Percentiles rank a stretch among this genome's conserved stretches.
Conservation (phyloP, 345 rosid genomes). For the Salix udensis region DNA sequence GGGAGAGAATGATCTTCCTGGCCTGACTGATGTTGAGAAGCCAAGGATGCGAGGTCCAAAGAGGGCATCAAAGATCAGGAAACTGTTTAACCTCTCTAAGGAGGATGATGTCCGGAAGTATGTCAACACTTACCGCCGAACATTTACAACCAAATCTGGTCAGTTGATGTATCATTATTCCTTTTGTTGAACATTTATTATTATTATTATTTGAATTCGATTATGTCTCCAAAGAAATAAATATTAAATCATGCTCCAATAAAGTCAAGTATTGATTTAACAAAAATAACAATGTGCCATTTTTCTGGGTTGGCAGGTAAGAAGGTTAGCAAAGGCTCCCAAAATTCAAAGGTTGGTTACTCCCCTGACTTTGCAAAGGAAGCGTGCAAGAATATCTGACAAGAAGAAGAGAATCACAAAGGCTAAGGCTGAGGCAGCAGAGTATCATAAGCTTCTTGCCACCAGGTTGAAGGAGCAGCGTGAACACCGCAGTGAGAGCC, state of each 20-base stretch:
- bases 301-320: constrained; percentile 17
- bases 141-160: constrained; percentile 77
- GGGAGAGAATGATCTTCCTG: constrained; percentile 79
- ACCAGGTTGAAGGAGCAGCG: constrained; percentile 33
- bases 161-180: background rate
- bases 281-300: background rate
- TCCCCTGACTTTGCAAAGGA: constrained; percentile 26
- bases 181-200: background rate
- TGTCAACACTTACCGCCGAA: constrained; percentile 77
- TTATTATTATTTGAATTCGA: background rate
- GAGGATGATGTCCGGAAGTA: constrained; percentile 79
- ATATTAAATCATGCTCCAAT: background rate
- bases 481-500: constrained; percentile 28
- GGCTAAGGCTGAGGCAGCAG: constrained; percentile 30
- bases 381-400: constrained; percentile 25
- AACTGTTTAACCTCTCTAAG: constrained; percentile 65
- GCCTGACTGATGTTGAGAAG: constrained; percentile 65
- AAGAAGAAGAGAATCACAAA: constrained; percentile 29
- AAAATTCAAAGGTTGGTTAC: constrained; percentile 29
- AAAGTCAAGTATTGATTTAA: background rate
- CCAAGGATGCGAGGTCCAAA: constrained; percentile 89
- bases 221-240: background rate
- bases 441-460: constrained; percentile 28
- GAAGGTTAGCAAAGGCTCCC: constrained; percentile 29
- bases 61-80: constrained; percentile 77